Base-by-base conservation (phyloP, 2,329 filamentous ascomycete genomes). In the Botryosphaeria agaves region DNA sequence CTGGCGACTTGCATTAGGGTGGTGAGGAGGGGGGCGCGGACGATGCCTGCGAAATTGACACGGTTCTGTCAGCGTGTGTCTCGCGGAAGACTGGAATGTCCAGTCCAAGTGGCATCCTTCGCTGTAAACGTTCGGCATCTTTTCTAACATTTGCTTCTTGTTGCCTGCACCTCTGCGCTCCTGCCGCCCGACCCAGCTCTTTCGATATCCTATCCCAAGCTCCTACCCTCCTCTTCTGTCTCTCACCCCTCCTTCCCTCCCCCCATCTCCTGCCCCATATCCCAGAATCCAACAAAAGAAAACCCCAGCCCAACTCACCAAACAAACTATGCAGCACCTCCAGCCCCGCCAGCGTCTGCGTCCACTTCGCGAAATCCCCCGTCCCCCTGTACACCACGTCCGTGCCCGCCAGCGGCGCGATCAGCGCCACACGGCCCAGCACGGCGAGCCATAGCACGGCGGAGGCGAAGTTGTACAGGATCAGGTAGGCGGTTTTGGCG, bases 1-100 rank as follows among this genome's bases (percentile, higher is more conserved):
- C 74, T 82, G 14, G 79, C 69, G 38, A 95, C 85, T 56, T 98
- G 89, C 74, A 93, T 84, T 21, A 70, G 55, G 5, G 89, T 95
- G 4, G 89, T 95, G 43, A 77, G 42, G 44, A 94, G 53, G 2
- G 87, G 84, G 1, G 87, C 76, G 45, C 87, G 74, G 31, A 98
- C 87, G 46, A 95, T 52, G 34, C 82, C 81, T 85, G 32, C 14
- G 29, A 27, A 14, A 14, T 4, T 18, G 11, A 9, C 26, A 28
- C 9, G 11, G 14, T 18, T 14, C 9, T 8, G 11, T 14, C 9
- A 3, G 26, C 26, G 9, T 14, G 11, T 18, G 26, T 18, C 26
- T 28, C 14, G n/a, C n/a, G n/a, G n/a, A n/a, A n/a, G n/a, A n/a
- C n/a, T n/a, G n/a, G n/a, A n/a, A n/a, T n/a, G n/a, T n/a, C n/a